Evolutionary conservation across 2,329 filamentous ascomycete species (phyloP).

Genomic region (Blastomyces percursus): DNA sequence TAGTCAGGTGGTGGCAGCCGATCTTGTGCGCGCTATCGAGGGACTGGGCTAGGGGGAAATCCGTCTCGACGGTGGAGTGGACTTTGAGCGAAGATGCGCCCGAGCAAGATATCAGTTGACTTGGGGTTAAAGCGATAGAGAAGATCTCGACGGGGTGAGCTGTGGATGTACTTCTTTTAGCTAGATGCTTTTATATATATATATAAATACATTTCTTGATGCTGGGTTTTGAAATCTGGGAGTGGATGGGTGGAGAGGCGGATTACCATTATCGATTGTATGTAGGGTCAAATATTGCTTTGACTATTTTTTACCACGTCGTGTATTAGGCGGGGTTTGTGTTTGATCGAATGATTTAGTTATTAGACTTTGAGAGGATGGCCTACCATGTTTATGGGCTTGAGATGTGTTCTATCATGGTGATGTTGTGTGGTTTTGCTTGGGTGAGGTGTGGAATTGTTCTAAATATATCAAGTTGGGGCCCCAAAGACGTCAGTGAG

Average conservation of each 20-base stretch:
- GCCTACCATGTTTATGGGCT: constrained; percentile 18
- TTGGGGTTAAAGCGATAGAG: constrained; percentile 63
- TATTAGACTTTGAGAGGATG: constrained; percentile 1
- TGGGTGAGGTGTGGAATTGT: neutral
- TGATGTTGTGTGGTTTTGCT: neutral
- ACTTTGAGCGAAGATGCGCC: constrained; percentile 74
- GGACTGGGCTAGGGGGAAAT: constrained; percentile 68
- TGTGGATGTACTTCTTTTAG: constrained; percentile 31
- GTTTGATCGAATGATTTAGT: neutral
- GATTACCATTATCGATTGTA: constrained; percentile 69
- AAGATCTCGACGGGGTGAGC: constrained; percentile 80
- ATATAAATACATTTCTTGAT: constrained; percentile 5
- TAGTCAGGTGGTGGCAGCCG: constrained; percentile 81
- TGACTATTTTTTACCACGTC: constrained; percentile 48
- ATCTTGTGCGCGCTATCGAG: constrained; percentile 71
- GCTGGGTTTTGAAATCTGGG: neutral
- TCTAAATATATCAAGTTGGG: neutral
- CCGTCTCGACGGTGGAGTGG: constrained; percentile 59
- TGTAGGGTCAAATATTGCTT: constrained; percentile 97
- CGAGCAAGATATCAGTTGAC: constrained; percentile 67
- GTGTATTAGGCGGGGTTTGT: constrained; percentile 14
- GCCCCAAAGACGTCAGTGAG: too few relatives aligned
- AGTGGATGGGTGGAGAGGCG: constrained; percentile 18
- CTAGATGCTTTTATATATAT: constrained; percentile 17
- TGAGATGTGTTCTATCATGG: neutral